A percentile compares a stretch with the other conserved stretches of the same genome.
These are phyloP conservation scores for Pisolithus marmoratus DNA, from an alignment of 768 basidiomycete species.

Conservation along the genomic window DNA sequence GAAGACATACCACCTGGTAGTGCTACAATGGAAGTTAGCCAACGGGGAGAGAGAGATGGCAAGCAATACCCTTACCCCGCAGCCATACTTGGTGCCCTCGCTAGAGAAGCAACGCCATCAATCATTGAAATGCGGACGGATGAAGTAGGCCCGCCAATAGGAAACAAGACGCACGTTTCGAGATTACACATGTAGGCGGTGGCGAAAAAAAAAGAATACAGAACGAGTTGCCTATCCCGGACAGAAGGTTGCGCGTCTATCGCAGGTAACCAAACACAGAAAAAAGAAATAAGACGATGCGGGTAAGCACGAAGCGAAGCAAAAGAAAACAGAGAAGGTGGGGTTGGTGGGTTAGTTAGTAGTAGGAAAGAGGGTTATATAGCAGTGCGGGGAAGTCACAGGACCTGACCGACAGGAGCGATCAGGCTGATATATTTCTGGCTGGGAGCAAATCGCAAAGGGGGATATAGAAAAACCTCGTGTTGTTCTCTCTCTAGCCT, in stretches of 20 bases:
- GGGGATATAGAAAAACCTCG: not conserved
- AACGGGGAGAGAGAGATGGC: not conserved
- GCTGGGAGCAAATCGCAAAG: conserved; percentile 20
- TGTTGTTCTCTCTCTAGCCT: too few species aligned
- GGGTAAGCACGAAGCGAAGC: not conserved
- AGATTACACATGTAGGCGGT: conserved; percentile 47
- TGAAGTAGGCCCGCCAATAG: conserved; percentile 5
- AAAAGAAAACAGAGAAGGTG: conserved; percentile 5
- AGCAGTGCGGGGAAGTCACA: conserved; percentile 22
- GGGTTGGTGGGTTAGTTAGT: conserved; percentile 9
- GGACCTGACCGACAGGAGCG: conserved; percentile 23
- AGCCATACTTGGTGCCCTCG: conserved; percentile 70
- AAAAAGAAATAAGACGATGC: not conserved
- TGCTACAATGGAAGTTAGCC: conserved; percentile 37
- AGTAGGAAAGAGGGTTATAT: conserved; percentile 25
- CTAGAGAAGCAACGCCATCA: conserved; percentile 33
- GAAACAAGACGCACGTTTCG: conserved; percentile 39
- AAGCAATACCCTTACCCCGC: conserved; percentile 43
- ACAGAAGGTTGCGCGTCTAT: conserved; percentile 1
- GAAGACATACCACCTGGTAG: conserved; percentile 59
- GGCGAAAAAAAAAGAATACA: conserved; percentile 5
- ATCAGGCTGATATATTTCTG: conserved; percentile 20
- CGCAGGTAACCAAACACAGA: not conserved
- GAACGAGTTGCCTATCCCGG: conserved; percentile 5
- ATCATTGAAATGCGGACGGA: not conserved